A percentile compares a stretch with the other conserved stretches of the same genome.
phyloP scores from a whole-genome alignment of 2,329 filamentous ascomycete genomes.

The Ambrosiella cleistominuta region DNA sequence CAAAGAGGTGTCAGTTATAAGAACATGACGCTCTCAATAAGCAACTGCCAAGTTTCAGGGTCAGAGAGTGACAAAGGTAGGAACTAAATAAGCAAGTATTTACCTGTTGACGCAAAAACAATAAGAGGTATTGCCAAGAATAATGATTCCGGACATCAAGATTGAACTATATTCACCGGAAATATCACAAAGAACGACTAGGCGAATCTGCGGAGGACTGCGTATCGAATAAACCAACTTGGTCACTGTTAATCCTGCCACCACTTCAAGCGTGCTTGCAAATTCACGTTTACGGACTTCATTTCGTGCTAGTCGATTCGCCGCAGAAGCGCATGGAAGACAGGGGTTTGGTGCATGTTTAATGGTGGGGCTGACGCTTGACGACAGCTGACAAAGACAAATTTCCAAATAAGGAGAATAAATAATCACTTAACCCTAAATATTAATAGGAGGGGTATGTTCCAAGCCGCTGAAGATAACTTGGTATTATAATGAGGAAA shows the following conservation, averaged over 20 bases:
- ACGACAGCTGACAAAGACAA: not conserved
- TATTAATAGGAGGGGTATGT: not conserved
- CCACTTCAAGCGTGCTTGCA: not conserved
- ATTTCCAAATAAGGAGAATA: not conserved
- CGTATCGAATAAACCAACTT: not conserved
- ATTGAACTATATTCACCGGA: not conserved
- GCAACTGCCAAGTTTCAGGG: not conserved
- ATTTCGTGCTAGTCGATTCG: not conserved
- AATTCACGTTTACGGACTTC: not conserved
- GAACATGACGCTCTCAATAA: not conserved
- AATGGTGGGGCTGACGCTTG: not conserved
- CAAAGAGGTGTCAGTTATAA: not conserved
- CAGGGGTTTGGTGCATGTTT: not conserved
- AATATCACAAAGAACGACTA: not conserved
- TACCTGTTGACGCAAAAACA: not conserved
- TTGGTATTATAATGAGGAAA: not conserved
- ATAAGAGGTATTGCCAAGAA: not conserved
- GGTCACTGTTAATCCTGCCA: not conserved
- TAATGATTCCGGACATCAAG: not conserved
- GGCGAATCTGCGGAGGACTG: not conserved
- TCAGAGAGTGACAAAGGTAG: not conserved
- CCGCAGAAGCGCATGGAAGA: slow-evolving; percentile 10
- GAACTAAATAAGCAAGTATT: not conserved
- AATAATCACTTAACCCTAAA: too few species aligned
- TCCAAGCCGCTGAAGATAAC: not conserved